A percentile compares a stretch with the other conserved stretches of the same genome.
phyloP scores from a whole-genome alignment of 164 flowering plant species.

The Kingdonia uniflora region DNA sequence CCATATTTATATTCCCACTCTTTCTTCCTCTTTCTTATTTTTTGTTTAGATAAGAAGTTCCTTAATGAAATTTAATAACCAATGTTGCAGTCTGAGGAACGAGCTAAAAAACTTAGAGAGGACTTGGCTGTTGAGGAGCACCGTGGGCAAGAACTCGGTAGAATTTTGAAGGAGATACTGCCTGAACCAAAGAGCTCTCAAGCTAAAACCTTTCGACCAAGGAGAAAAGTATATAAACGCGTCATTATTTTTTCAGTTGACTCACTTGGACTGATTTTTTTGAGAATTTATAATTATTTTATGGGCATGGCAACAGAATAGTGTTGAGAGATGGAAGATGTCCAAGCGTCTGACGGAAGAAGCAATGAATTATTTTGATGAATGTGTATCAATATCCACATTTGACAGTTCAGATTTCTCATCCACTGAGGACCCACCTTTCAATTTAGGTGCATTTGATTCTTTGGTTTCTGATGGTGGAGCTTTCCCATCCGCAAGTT shows the following conservation, averaged over 20 bases:
- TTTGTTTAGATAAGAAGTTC: background rate
- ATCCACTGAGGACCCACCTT: slow-evolving; percentile 55
- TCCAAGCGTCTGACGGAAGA: slow-evolving; percentile 66
- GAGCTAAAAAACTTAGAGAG: slow-evolving; percentile 61
- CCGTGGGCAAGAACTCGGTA: slow-evolving; percentile 53
- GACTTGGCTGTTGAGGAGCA: slow-evolving; percentile 81
- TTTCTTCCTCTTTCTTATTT: background rate
- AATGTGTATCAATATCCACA: slow-evolving; percentile 85
- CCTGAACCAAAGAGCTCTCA: slow-evolving; percentile 43
- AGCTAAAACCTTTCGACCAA: slow-evolving; percentile 33
- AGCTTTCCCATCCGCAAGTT: slow-evolving; percentile 17
- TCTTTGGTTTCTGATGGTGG: slow-evolving; percentile 10
- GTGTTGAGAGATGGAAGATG: slow-evolving; percentile 69
- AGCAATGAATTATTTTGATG: slow-evolving; percentile 87
- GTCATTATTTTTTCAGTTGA: too few relatives aligned
- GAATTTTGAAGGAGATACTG: slow-evolving; percentile 58
- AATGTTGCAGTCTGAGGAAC: slow-evolving; percentile 60
- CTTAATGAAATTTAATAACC: background rate
- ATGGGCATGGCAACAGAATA: slow-evolving; percentile 34
- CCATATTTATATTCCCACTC: background rate
- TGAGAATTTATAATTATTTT: background rate
- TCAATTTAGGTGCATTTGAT: slow-evolving; percentile 14
- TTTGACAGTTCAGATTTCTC: slow-evolving; percentile 90
- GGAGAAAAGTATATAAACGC: slow-evolving; percentile 45
- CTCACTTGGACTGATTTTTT: background rate